Conservation (phyloP, 768 basidiomycete species). For the Kwoniella europaea region DNA sequence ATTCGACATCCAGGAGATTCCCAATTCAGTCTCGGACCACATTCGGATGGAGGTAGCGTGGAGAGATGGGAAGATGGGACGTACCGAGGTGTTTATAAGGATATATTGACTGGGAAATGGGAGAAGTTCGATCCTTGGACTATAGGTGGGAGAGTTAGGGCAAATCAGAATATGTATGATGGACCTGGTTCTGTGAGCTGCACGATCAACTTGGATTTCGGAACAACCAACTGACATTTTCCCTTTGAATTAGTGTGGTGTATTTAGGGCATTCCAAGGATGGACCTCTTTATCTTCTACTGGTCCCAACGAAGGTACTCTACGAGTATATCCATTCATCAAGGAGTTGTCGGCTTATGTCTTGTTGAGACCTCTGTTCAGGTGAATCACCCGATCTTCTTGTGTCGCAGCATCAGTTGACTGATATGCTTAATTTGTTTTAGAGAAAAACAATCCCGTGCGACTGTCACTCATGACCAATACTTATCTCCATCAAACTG, state of each 20-base stretch:
- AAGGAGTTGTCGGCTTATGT: constrained; percentile 67
- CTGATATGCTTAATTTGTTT: not conserved
- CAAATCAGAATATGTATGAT: constrained; percentile 65
- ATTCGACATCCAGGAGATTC: constrained; percentile 74
- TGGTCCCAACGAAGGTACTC: constrained; percentile 68
- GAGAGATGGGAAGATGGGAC: constrained; percentile 64
- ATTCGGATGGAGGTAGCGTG: constrained; percentile 72
- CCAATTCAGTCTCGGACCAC: constrained; percentile 71
- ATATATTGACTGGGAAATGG: constrained; percentile 60
- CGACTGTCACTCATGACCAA: constrained; percentile 23
- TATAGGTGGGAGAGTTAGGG: constrained; percentile 28
- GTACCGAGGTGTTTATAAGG: constrained; percentile 63
- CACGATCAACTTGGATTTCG: too few relatives aligned
- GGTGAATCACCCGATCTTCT: constrained; percentile 50
- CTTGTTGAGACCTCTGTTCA: constrained; percentile 72
- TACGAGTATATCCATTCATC: constrained; percentile 68
- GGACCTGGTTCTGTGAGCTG: constrained; percentile 51
- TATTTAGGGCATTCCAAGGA: constrained; percentile 58
- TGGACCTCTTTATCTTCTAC: constrained; percentile 67
- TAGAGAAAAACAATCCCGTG: constrained; percentile 10
- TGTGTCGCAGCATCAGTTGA: not conserved
- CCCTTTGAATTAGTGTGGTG: constrained; percentile 41
- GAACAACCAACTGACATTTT: too few relatives aligned
- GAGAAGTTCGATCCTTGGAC: constrained; percentile 47
- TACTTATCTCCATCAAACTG: constrained; percentile 64